Conservation (phyloP, 805 yeast genomes). For the Tetrapisispora fleetii region DNA sequence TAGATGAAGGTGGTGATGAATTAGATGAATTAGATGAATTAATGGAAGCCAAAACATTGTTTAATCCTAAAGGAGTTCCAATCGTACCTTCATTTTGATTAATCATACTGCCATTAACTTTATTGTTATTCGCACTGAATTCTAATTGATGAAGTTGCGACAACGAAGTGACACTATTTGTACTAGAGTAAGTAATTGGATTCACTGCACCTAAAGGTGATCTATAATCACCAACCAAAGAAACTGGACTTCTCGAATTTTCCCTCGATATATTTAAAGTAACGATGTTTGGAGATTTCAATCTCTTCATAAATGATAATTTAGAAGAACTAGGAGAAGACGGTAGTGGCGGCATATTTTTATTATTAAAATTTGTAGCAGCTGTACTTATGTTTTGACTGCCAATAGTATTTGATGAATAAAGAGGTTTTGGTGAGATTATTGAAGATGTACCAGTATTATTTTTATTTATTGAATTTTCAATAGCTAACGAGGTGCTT, state of each 20-base stretch:
- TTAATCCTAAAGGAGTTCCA: not conserved
- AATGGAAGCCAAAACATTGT: not conserved
- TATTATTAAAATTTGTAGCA: not conserved
- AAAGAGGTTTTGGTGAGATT: slow-evolving; percentile 18
- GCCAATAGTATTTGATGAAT: slow-evolving; percentile 15
- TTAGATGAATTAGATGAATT: slow-evolving; percentile 5
- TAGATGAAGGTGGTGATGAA: slow-evolving; percentile 6
- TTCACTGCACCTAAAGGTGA: slow-evolving; percentile 16
- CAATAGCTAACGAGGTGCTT: not conserved
- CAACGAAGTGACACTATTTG: slow-evolving; percentile 5
- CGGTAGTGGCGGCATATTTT: not conserved
- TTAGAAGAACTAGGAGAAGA: slow-evolving; percentile 15
- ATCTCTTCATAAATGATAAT: slow-evolving; percentile 21
- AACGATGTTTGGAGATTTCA: slow-evolving; percentile 27
- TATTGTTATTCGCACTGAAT: not conserved
- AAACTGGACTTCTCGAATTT: slow-evolving; percentile 24
- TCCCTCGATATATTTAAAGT: slow-evolving; percentile 27
- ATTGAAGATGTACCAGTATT: slow-evolving; percentile 7
- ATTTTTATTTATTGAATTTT: not conserved
- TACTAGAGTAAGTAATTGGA: slow-evolving; percentile 11
- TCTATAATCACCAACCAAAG: slow-evolving; percentile 16
- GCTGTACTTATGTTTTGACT: slow-evolving; percentile 8
- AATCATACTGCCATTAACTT: not conserved
- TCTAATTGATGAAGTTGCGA: slow-evolving; percentile 4
- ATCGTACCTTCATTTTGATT: not conserved